Evolutionary conservation across 176 grass and related monocot genomes (phyloP).

Genomic region (Poa pratensis): DNA sequence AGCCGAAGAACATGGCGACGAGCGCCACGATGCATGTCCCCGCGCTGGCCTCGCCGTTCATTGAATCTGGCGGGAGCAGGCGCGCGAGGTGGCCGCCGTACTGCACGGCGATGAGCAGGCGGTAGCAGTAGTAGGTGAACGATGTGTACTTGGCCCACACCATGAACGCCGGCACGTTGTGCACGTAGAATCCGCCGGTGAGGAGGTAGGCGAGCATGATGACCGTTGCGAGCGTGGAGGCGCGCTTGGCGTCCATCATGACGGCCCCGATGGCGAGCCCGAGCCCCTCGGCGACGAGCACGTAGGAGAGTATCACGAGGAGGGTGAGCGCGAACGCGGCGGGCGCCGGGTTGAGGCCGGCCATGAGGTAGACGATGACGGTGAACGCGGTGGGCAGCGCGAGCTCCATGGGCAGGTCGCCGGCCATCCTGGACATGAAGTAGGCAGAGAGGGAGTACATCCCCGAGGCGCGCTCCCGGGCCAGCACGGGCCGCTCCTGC

Average conservation of each 20-base stretch:
- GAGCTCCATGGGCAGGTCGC: slow-evolving; percentile 97
- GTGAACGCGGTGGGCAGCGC: slow-evolving; percentile 72
- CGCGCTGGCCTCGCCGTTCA: slow-evolving; percentile 30
- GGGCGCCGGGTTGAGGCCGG: slow-evolving; percentile 64
- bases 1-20: slow-evolving; percentile 75
- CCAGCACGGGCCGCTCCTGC: slow-evolving; percentile 67
- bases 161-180: slow-evolving; percentile 74
- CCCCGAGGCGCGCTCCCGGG: slow-evolving; percentile 70
- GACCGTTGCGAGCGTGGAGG: slow-evolving; percentile 73
- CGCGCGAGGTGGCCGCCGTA: slow-evolving; percentile 41
- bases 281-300: slow-evolving; percentile 80
- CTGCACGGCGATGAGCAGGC: slow-evolving; percentile 79
- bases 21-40: slow-evolving; percentile 49
- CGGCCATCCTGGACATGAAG: slow-evolving; percentile 77
- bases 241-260: slow-evolving; percentile 94
- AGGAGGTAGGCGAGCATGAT: slow-evolving; percentile 94
- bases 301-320: slow-evolving; percentile 64
- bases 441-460: slow-evolving; percentile 97
- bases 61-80: slow-evolving; percentile 26
- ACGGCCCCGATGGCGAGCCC: slow-evolving; percentile 76
- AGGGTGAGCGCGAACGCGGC: slow-evolving; percentile 75
- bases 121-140: slow-evolving; percentile 96
- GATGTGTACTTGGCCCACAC: slow-evolving; percentile 89
- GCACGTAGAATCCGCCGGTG: slow-evolving; percentile 91
- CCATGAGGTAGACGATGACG: slow-evolving; percentile 87